phyloP scores from a whole-genome alignment of 2,329 filamentous ascomycete genomes.

The Xylaria sp. region DNA sequence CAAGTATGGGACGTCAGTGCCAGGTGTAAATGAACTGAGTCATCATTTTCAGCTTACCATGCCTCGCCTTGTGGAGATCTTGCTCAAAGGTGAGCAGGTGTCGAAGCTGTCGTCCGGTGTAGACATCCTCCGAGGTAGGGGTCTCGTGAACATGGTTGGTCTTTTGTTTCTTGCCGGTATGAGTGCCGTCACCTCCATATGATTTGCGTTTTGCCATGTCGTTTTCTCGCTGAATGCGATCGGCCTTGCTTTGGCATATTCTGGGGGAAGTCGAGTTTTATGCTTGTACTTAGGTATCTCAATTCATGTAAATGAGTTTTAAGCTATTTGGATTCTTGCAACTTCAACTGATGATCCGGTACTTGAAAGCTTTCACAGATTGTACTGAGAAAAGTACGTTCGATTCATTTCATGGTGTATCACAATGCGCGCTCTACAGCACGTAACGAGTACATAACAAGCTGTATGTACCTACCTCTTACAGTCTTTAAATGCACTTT shows the following conservation, averaged over 20 bases:
- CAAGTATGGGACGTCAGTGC: constrained; percentile 15
- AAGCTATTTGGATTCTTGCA: constrained; percentile 2
- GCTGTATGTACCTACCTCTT: no score
- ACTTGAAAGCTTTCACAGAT: not conserved
- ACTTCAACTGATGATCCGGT: not conserved
- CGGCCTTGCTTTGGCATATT: constrained; percentile 30
- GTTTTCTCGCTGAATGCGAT: constrained; percentile 26
- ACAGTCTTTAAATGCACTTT: constrained; percentile 9
- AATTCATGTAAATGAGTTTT: constrained; percentile 6
- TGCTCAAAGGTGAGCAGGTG: constrained; percentile 77
- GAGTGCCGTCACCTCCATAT: constrained; percentile 48
- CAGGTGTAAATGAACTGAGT: not conserved
- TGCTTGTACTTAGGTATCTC: not conserved
- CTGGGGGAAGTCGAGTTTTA: constrained; percentile 1
- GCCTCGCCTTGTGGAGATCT: constrained; percentile 72
- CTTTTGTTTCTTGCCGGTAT: constrained; percentile 65
- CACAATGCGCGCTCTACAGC: not conserved
- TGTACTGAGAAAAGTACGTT: not conserved
- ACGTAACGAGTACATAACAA: not conserved
- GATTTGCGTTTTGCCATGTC: constrained; percentile 48
- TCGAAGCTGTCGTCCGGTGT: constrained; percentile 72
- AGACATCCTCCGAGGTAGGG: constrained; percentile 69
- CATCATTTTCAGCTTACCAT: constrained; percentile 58
- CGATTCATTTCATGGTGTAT: not conserved
- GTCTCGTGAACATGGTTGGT: constrained; percentile 61